These are phyloP conservation scores for Aspergillus ibericus DNA, from an alignment of 2,329 filamentous ascomycete species.

Conservation along the genomic window DNA sequence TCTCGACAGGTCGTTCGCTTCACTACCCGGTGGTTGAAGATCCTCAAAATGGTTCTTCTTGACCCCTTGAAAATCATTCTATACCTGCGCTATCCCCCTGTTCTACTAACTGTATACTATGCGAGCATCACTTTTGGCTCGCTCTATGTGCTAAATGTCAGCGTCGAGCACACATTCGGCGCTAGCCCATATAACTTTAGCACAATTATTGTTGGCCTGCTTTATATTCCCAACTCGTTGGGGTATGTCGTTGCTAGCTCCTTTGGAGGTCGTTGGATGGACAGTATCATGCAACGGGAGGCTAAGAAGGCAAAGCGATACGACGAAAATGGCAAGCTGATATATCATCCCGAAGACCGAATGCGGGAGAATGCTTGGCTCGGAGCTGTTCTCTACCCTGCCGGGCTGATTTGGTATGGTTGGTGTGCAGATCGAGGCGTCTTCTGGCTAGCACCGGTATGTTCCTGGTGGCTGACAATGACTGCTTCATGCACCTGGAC, in stretches of 20 bases:
- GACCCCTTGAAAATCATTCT: conserved; percentile 71
- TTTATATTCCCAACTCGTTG: conserved; percentile 74
- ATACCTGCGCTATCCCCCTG: conserved; percentile 72
- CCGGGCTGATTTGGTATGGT: conserved; percentile 71
- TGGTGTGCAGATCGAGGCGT: conserved; percentile 68
- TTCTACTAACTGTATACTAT: conserved; percentile 71
- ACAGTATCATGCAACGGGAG: conserved; percentile 75
- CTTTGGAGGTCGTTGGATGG: conserved; percentile 74
- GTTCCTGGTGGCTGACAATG: conserved; percentile 15
- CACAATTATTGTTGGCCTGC: conserved; percentile 68
- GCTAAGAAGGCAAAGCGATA: conserved; percentile 69
- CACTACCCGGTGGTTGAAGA: conserved; percentile 54
- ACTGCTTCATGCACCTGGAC: not conserved
- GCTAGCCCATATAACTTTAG: conserved; percentile 66
- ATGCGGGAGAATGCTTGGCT: conserved; percentile 82
- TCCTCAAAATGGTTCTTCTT: conserved; percentile 63
- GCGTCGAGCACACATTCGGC: conserved; percentile 69
- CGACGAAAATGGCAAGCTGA: conserved; percentile 64
- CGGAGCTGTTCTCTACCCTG: conserved; percentile 68
- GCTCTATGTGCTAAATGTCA: conserved; percentile 76
- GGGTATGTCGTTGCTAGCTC: conserved; percentile 71
- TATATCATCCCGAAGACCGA: conserved; percentile 75
- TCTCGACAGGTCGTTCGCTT: conserved; percentile 63
- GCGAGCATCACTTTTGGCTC: conserved; percentile 73
- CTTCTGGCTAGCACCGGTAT: conserved; percentile 60